Base-by-base conservation (phyloP, 1,139 yeast genomes). In the Taphrina pruni region DNA sequence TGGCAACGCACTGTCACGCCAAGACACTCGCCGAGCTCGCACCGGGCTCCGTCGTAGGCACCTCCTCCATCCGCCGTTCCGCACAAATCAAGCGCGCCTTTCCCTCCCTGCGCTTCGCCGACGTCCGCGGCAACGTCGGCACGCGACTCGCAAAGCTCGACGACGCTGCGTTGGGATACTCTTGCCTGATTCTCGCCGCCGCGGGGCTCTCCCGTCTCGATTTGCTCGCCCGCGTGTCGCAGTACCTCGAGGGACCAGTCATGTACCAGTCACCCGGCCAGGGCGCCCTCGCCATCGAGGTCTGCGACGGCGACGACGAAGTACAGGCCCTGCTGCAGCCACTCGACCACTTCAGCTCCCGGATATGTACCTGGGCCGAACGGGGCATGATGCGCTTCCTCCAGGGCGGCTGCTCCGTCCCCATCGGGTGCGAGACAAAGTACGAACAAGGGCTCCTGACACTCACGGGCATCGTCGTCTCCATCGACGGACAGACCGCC, bases 201-300 rank as follows among this genome's bases (percentile, higher is more conserved):
- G 98, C 99, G 3, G 99, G 99, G 1, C 83, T 94, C 71, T 81
- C 85, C 51, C 85, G 99, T 73, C 80, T 89, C 60, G 90, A 88
- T 1, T 80, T 92, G 70, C 87, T 85, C 39, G 79, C 86, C 72
- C 84, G 98, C 78, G 92, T 94, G 76, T 82, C 87, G 54, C 74
- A 79, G 46, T 83, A 78, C 73, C 82, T 94, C 72, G 87, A 88
- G 72, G 84, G 87, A n/a, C 90, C 91, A 50, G 91, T 88, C 71
- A 90, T 94, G 97, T 90, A 88, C 77, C 90, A 94, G 77, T 97
- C 99, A 0, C 97, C 94, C 54, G 99, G 99, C 20, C 99, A 94
- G 81, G 99, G 99, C 72, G 98, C 98, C 0, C 81, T 94, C 67
- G 99, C 98, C 26, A 82, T 94, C 51, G 99, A 94, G 79, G 90